Evolutionary conservation across 345 rosid genomes (phyloP).

Genomic region (Stellera chamaejasme): DNA sequence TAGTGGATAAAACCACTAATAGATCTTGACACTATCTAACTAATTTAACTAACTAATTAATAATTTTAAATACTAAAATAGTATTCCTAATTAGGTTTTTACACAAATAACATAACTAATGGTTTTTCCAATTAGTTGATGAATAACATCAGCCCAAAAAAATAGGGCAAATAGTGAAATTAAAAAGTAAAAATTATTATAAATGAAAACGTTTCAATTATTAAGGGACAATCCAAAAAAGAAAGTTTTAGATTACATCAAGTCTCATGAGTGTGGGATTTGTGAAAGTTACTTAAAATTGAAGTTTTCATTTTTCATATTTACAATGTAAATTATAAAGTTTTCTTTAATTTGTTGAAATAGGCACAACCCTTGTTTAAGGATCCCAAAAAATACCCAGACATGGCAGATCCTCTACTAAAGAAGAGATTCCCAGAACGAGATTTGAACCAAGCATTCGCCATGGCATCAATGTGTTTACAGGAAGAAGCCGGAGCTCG

Average conservation of each 20-base stretch:
- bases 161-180: too few species aligned
- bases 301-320: too few species aligned
- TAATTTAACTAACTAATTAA: too few species aligned
- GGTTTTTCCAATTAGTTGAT: too few species aligned
- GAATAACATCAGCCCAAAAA: too few species aligned
- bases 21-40: too few species aligned
- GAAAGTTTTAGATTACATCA: not conserved
- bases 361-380: slow-evolving; percentile 64
- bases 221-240: not conserved
- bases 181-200: too few species aligned
- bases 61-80: too few species aligned
- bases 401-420: slow-evolving; percentile 70
- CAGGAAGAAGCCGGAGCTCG: slow-evolving; percentile 74
- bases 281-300: too few species aligned
- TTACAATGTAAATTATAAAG: not conserved
- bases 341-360: not conserved
- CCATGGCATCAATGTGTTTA: slow-evolving; percentile 80
- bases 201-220: not conserved
- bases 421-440: slow-evolving; percentile 45
- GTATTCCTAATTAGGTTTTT: too few species aligned
- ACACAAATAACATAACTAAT: too few species aligned
- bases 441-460: slow-evolving; percentile 77
- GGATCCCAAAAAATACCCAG: slow-evolving; percentile 60
- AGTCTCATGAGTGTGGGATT: not conserved
- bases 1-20: too few species aligned